Evolutionary conservation across 768 basidiomycete genomes (phyloP).

Genomic region (Pulveroboletus frians): DNA sequence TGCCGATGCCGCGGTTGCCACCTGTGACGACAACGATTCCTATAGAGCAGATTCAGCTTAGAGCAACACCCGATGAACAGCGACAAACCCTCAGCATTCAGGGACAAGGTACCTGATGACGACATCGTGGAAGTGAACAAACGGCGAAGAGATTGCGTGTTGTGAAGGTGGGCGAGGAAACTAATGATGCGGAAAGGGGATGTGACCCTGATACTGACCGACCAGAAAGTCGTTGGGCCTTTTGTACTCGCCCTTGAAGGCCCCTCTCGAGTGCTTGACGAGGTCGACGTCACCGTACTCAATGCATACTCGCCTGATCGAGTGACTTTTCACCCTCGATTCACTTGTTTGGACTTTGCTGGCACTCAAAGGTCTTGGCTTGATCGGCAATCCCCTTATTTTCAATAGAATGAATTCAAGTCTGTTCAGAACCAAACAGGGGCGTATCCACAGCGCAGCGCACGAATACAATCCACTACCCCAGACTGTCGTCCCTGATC

Average conservation of each 20-base stretch:
- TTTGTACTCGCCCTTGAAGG: slow-evolving; percentile 11
- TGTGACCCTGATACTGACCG: neutral
- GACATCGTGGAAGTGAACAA: slow-evolving; percentile 12
- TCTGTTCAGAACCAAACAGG: neutral
- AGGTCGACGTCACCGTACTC: slow-evolving; percentile 3
- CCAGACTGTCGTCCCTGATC: neutral
- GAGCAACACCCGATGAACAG: neutral
- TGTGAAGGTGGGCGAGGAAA: neutral
- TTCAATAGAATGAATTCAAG: neutral
- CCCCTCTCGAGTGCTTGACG: slow-evolving; percentile 13
- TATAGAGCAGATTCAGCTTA: slow-evolving; percentile 15
- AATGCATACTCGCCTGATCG: slow-evolving; percentile 15
- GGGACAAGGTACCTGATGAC: slow-evolving; percentile 1
- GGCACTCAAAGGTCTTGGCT: neutral
- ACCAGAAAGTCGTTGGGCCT: neutral
- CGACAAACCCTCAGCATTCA: slow-evolving; percentile 30
- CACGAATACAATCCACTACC: slow-evolving; percentile 7
- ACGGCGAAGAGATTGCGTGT: slow-evolving; percentile 2
- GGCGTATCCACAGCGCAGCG: slow-evolving; percentile 13
- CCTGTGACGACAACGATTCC: slow-evolving; percentile 55
- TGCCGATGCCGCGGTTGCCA: slow-evolving; percentile 59
- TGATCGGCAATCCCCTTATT: slow-evolving; percentile 4
- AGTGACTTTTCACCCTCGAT: slow-evolving; percentile 11
- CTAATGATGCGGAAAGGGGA: neutral
- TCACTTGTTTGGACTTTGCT: neutral